Base-by-base conservation (phyloP, 441 rosid genomes). In the Cnidoscolus chayamansa region DNA sequence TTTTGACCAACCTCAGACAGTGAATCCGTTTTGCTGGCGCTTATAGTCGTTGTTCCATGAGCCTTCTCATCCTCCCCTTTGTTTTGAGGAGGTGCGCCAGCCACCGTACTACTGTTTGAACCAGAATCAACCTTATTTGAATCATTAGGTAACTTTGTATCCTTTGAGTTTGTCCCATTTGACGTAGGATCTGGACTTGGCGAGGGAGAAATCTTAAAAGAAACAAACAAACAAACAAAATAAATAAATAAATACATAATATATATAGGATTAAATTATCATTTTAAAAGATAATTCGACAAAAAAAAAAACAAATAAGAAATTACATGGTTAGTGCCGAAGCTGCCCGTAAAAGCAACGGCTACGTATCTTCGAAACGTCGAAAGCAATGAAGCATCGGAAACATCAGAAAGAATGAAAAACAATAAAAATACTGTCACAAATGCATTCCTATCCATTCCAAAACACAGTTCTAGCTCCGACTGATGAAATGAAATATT, bases 361-460 rank as follows among this genome's bases (percentile, higher is more conserved):
- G 79, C 87, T 30, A 55, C 79, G 73, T 79, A 76, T 64, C 70
- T 75, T 17, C 86, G 83, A 76, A 74, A 43, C 47, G 37, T 66
- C 60, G 67, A 76, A 2, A 68, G 50, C 60, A 74, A 71, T 0
- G 84, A 75, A 66, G 86, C 89, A 70, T 72, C 50, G 76, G 89
- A 86, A 74, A 70, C 83, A 81, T 81, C 81, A 54, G 77, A 63
- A 63, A 79, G 64, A 59, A 84, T 40, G 50, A 85, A 64, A 72
- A 88, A 45, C 80, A 69, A 35, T 7, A 70, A 63, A 47, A 75
- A 2, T 7, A 65, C 61, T 31, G 80, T 73, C 6, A 84, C 71
- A 65, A 87, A 3, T 74, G 78, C 80, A 77, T 74, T 83, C 81
- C 73, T 79, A 47, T 63, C 88, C 97, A 90, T 89, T 63, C 64